Evolutionary conservation across 2,329 filamentous ascomycete genomes (phyloP), one percentile per base, ranked within the genome.

Genomic region (Cytospora schulzeri): DNA sequence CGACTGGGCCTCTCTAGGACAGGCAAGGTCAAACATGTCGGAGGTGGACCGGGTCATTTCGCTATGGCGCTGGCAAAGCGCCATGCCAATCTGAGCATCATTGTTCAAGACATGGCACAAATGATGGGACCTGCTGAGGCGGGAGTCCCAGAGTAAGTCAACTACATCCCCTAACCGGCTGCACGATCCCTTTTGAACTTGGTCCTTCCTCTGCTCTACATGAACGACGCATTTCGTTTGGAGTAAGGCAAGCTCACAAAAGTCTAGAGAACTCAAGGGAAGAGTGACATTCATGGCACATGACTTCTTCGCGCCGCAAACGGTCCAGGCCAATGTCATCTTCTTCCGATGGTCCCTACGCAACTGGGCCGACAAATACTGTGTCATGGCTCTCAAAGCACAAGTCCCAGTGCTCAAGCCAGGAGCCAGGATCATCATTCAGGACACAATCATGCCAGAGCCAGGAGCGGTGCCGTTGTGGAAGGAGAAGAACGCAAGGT

Each of bases 1-100:
- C 65, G 70, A 72, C 55, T 72, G 70, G 71, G 68, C 67, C 48
- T 68, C 67, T 26, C 69, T 72, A 6, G 68, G 67, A 24, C 8
- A 71, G 31, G 41, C 60, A 12, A 19, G 15, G 67, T 73, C 33
- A 65, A 69, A 1, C 62, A 71, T 26, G 65, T 73, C 2, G 70
- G 72, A 51, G 71, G 69, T 4, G 45, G 29, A 4, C 59, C 65
- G 60, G 72, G 70, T 54, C 38, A 58, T 17, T 67, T 70, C 41
- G 67, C 68, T 2, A 65, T 70, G 45, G 70, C 69, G 1, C 64
- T 73, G 51, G 69, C 69, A 24, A 68, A 35, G 4, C 67, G 54
- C 24, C 69, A 70, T 57, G 31, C 24, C 0, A 62, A 69, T 19
- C 35, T 71, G 52, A 68, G 68, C 51, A 22, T 73, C 9, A 58